Evolutionary conservation across 163 green algal species (phyloP).

Genomic region (Scenedesmus sp.): DNA sequence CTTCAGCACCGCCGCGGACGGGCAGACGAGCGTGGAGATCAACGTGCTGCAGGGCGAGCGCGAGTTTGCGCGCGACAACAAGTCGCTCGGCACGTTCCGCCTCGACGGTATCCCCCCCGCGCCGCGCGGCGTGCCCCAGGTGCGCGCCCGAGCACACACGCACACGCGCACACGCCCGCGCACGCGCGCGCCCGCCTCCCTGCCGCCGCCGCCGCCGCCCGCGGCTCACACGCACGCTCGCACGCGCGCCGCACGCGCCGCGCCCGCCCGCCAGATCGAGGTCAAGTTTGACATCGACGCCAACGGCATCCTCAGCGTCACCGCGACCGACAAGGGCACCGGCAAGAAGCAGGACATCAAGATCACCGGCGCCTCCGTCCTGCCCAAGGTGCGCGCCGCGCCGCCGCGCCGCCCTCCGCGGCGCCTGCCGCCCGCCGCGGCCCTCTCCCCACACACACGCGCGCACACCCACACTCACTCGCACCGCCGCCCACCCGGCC

Average conservation of each 20-base stretch:
- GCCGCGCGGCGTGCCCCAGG: constrained; percentile 94
- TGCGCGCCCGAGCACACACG: too few relatives aligned
- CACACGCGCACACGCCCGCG: neutral
- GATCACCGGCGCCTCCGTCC: constrained; percentile 87
- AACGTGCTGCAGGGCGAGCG: constrained; percentile 94
- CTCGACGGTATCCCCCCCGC: constrained; percentile 98
- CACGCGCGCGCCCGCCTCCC: too few relatives aligned
- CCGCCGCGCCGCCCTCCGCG: too few relatives aligned
- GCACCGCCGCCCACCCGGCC: constrained; percentile 42
- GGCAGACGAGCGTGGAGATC: constrained; percentile 98
- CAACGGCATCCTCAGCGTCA: constrained; percentile 97
- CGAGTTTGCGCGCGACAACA: constrained; percentile 97
- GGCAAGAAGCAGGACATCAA: constrained; percentile 99
- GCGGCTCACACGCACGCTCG: neutral
- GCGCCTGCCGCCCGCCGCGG: too few relatives aligned
- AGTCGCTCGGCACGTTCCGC: constrained; percentile 96
- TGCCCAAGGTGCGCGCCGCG: constrained; percentile 45
- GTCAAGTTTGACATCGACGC: constrained; percentile 99
- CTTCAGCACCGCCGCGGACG: constrained; percentile 98
- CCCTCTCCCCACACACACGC: too few relatives aligned
- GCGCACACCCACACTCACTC: too few relatives aligned
- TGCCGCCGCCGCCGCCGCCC: neutral
- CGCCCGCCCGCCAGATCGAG: too few relatives aligned
- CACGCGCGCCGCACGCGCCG: too few relatives aligned
- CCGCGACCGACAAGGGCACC: constrained; percentile 96